Evolutionary conservation across 805 yeast genomes (phyloP).

Genomic region (Blastobotrys americana): DNA sequence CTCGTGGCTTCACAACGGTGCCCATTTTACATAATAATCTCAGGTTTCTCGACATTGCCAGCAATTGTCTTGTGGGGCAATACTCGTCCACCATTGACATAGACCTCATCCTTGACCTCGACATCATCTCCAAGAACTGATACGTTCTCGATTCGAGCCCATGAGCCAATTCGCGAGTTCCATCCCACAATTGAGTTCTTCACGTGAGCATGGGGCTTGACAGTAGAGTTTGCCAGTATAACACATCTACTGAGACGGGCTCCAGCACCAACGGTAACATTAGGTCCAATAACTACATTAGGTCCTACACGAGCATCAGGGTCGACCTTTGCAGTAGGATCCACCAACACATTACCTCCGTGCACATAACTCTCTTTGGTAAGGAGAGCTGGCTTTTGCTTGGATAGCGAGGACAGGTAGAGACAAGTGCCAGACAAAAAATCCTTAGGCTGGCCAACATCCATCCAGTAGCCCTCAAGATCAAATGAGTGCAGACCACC

Average conservation of each 20-base stretch:
- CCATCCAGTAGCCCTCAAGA: slow-evolving; percentile 99
- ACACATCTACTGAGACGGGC: slow-evolving; percentile 97
- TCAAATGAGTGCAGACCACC: slow-evolving; percentile 90
- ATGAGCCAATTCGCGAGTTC: slow-evolving; percentile 95
- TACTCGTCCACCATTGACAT: slow-evolving; percentile 98
- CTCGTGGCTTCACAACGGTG: no score
- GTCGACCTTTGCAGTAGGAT: slow-evolving; percentile 90
- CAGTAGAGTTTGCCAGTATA: slow-evolving; percentile 78
- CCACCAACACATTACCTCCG: slow-evolving; percentile 90
- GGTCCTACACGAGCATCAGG: slow-evolving; percentile 96
- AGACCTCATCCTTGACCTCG: slow-evolving; percentile 94
- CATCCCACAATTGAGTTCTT: slow-evolving; percentile 98
- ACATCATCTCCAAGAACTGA: slow-evolving; percentile 99
- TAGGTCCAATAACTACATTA: slow-evolving; percentile 95
- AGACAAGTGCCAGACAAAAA: slow-evolving; percentile 92
- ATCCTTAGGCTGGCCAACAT: slow-evolving; percentile 99
- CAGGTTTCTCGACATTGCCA: slow-evolving; percentile 92
- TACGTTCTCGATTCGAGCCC: slow-evolving; percentile 98
- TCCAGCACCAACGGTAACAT: slow-evolving; percentile 93
- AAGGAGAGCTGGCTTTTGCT: slow-evolving; percentile 67
- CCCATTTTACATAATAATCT: slow-evolving; percentile 92
- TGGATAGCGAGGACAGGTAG: slow-evolving; percentile 78
- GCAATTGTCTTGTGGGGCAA: slow-evolving; percentile 97
- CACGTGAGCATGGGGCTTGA: slow-evolving; percentile 97
- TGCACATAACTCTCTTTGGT: slow-evolving; percentile 65